These are phyloP conservation scores for Neonectria coccinea DNA, from an alignment of 2,329 filamentous ascomycete genomes.

Conservation along the genomic window DNA sequence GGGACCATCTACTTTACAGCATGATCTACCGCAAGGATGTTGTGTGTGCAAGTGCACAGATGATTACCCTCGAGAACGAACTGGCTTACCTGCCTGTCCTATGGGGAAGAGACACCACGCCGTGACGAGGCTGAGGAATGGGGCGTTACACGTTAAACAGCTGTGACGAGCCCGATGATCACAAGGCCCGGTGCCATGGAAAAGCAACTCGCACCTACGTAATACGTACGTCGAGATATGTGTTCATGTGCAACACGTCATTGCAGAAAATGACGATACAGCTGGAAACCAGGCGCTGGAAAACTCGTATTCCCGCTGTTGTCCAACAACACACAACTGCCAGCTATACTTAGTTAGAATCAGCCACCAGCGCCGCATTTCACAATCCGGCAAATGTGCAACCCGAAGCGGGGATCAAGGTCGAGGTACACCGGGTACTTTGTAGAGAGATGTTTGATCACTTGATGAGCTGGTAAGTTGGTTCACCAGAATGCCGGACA, in stretches of 20 bases:
- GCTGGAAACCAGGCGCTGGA: neutral
- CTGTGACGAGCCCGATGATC: slow-evolving; percentile 9
- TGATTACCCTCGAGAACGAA: neutral
- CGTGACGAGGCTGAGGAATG: neutral
- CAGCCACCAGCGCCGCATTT: slow-evolving; percentile 4
- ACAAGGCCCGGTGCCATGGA: slow-evolving; percentile 5
- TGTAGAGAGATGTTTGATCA: slow-evolving; percentile 5
- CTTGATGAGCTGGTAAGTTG: slow-evolving; percentile 7
- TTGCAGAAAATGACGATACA: neutral
- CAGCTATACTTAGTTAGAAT: neutral
- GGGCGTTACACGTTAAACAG: slow-evolving; percentile 13
- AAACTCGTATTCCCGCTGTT: slow-evolving; percentile 5
- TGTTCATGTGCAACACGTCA: slow-evolving; percentile 2
- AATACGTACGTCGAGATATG: neutral
- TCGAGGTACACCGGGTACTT: neutral
- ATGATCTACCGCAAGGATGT: neutral
- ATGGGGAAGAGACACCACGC: slow-evolving; percentile 23
- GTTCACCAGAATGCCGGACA: slow-evolving; percentile 9
- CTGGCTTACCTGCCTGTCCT: slow-evolving; percentile 7
- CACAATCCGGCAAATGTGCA: neutral
- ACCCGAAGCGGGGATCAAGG: neutral
- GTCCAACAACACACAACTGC: neutral
- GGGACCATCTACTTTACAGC: neutral
- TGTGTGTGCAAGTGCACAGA: neutral
- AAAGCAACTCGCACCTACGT: slow-evolving; percentile 5